Evolutionary conservation across 108 stramenopile genomes (phyloP).

Genomic region (Nannochloropsis gaditana): DNA sequence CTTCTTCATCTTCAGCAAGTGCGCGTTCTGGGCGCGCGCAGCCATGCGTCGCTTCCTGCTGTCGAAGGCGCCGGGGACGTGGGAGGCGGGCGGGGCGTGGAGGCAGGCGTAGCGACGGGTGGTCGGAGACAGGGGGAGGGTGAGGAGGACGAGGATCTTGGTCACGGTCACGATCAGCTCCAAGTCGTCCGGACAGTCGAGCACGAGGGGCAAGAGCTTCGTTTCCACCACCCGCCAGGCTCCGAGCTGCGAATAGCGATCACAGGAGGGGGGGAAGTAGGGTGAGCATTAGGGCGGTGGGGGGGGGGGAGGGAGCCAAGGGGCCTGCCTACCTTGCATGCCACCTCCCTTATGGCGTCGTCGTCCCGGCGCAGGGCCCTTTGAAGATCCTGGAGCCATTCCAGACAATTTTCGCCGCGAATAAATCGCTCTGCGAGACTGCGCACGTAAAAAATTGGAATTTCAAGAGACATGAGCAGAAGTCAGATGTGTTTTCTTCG

Average conservation of each 20-base stretch:
- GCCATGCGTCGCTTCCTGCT: not conserved
- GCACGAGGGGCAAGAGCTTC: constrained; percentile 46
- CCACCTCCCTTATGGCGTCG: constrained; percentile 38
- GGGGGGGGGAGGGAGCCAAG: not conserved
- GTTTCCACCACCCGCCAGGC: constrained; percentile 38
- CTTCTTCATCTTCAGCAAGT: constrained; percentile 40
- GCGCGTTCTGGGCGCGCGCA: constrained; percentile 19
- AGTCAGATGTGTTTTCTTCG: not conserved
- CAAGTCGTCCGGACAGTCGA: constrained; percentile 42
- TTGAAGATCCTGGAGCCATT: constrained; percentile 51
- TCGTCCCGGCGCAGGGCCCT: constrained; percentile 44
- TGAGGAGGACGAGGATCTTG: constrained; percentile 47
- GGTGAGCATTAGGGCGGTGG: not conserved
- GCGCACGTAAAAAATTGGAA: not conserved
- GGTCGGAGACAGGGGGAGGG: constrained; percentile 32
- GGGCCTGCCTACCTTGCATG: not conserved
- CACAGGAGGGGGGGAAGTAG: not conserved
- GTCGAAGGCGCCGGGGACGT: not conserved
- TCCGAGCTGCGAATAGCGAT: not conserved
- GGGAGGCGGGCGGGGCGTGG: constrained; percentile 26
- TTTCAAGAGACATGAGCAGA: not conserved
- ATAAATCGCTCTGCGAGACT: constrained; percentile 34
- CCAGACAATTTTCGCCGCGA: constrained; percentile 48
- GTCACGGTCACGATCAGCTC: constrained; percentile 38
- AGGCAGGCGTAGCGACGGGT: constrained; percentile 32